Evolutionary conservation across 192 early-diverging fungal genomes (phyloP), one percentile per base, ranked within the genome.

Genomic region (Coemansia erecta): DNA sequence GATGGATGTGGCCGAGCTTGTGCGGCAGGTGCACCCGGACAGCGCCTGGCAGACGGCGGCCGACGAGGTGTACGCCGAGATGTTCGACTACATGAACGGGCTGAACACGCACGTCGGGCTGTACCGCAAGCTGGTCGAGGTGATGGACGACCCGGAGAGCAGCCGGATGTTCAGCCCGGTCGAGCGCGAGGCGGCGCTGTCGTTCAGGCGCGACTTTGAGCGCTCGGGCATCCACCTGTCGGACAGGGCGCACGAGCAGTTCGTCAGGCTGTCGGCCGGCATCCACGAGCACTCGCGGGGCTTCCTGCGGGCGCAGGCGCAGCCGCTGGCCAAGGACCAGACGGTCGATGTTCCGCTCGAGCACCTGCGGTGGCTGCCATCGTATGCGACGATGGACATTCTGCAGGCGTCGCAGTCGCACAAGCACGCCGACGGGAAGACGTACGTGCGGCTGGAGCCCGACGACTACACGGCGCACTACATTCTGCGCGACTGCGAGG

Each of bases 151-250:
- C 19, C 73, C 83, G 0, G 70, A 50, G 28, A 85, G 90, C 31
- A 60, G 77, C 53, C 43, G 54, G 1, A 45, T 66, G n/a, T 82
- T 94, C 22, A 83, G 84, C 0, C 60, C 77, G 7, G 86, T 92
- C 47, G 94, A 94, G 69, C 80, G 63, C 31, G 80, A 83, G 17
- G 92, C 92, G 0, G 97, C 94, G 0, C 56, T 86, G 37, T 85
- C 93, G 11, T 91, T 99, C 45, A 63, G 95, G 26, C 56, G 83
- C 9, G 97, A 99, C 68, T 99, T 99, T 72, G 93, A 97, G 81
- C 90, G 92, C 54, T 94, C 92, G 0, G 95, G 97, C 4, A 93
- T 99, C 49, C 91, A 97, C 68, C 79, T 99, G 59, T 75, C 86
- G 22, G 77, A 77, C 7, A 58, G 60, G 13, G 79, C 85, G 15